Evolutionary conservation across 208 protist species (phyloP).

Genomic region (Novymonas esmeraldas): DNA sequence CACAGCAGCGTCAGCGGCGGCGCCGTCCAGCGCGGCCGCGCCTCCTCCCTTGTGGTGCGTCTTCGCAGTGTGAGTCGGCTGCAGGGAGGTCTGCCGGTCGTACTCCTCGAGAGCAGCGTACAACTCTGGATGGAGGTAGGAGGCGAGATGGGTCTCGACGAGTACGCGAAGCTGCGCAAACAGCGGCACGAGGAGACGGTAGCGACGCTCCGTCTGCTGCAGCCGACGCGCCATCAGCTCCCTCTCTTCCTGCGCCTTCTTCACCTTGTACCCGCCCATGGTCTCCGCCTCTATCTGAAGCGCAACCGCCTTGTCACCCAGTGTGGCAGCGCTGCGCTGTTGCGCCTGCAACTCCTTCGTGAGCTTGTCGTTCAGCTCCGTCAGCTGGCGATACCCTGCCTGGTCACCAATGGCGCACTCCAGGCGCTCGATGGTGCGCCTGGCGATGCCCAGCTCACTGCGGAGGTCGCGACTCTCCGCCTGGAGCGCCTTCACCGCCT

Average conservation of each 20-base stretch:
- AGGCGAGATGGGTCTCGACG: slow-evolving; percentile 40
- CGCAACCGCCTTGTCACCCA: slow-evolving; percentile 64
- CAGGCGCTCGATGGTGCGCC: slow-evolving; percentile 86
- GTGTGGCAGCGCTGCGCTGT: slow-evolving; percentile 43
- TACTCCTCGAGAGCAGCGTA: slow-evolving; percentile 55
- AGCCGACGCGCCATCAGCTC: slow-evolving; percentile 65
- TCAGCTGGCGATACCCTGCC: slow-evolving; percentile 69
- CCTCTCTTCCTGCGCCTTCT: slow-evolving; percentile 80
- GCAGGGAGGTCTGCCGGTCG: slow-evolving; percentile 43
- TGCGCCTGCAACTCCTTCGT: slow-evolving; percentile 56
- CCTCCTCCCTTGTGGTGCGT: neutral
- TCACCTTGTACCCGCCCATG: slow-evolving; percentile 69
- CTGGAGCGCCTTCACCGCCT: slow-evolving; percentile 55
- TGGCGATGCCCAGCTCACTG: slow-evolving; percentile 70
- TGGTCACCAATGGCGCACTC: slow-evolving; percentile 78
- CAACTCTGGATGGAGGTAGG: slow-evolving; percentile 50
- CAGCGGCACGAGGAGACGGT: slow-evolving; percentile 47
- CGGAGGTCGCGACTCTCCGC: slow-evolving; percentile 57
- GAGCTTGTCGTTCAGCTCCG: slow-evolving; percentile 79
- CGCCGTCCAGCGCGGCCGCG: neutral
- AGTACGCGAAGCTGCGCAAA: slow-evolving; percentile 72
- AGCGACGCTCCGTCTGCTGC: slow-evolving; percentile 68
- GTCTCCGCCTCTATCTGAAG: slow-evolving; percentile 81
- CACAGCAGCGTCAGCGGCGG: neutral
- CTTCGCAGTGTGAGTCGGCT: neutral